Base-by-base conservation (phyloP, 805 yeast genomes). In the Ascoidea rubescens region DNA sequence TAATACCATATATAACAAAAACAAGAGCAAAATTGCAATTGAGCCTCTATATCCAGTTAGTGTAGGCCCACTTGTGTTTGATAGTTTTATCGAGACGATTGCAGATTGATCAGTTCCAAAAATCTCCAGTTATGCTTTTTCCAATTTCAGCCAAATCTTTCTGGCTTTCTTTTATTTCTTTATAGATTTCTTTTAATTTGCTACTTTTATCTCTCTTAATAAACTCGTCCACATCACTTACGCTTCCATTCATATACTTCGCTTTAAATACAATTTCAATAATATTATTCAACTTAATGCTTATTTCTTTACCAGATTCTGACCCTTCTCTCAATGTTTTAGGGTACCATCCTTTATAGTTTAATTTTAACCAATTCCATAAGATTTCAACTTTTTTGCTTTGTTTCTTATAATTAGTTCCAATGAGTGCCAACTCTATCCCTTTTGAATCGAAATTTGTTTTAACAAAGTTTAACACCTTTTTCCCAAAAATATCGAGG, bases 391-490 rank as follows among this genome's bases (percentile, higher is more conserved):
- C 30, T 5, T 33, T 31, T 55, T 66, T 67, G 48, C 58, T 60
- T 5, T 28, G 31, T 46, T 47, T 44, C 48, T 43, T 54, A 61
- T 67, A 70, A 60, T 66, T 70, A 56, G 73, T 64, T 51, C 88
- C 88, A 44, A 80, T 60, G n/a, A 83, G 63, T 0, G 77, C 79
- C 50, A 76, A 58, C 57, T 81, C 88, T 47, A 81, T 72, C 59
- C 76, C 62, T 32, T 68, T 70, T 6, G 75, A 68, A 56, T 79
- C 84, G 51, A 79, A 73, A 60, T 81, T 82, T 48, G 75, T 74
- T 51, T 66, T 62, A 12, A 82, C 76, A 59, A 74, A 82, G 55
- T 80, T 80, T 56, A 83, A 68, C 0, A 80, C 71, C 59, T 79
- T 78, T 45, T 68, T 67, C 32, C 78, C 69, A 52, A 82, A 62